Conservation (phyloP, 345 rosid species). For the Syzygium aromaticum region DNA sequence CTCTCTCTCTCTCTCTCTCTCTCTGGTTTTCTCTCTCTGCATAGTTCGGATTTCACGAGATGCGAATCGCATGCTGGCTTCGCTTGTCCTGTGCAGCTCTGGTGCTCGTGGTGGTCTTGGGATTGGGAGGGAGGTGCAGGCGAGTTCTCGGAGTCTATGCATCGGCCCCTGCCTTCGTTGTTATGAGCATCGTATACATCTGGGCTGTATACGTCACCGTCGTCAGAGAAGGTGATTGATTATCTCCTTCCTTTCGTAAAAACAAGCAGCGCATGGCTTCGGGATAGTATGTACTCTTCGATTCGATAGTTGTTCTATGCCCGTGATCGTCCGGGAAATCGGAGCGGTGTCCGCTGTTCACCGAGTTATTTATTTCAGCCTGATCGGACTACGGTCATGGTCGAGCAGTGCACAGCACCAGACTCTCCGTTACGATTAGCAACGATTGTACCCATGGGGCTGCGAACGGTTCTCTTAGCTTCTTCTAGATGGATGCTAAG, state of each 20-base stretch:
- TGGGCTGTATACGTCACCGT: slow-evolving; percentile 34
- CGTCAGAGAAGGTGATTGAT: slow-evolving; percentile 34
- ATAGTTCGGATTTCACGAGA: neutral
- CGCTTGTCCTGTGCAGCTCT: slow-evolving; percentile 17
- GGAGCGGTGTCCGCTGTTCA: neutral
- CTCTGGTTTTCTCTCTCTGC: too few relatives aligned
- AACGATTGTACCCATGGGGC: neutral
- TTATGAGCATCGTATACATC: slow-evolving; percentile 27
- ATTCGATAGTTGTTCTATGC: neutral
- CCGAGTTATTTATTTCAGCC: neutral
- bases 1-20: neutral
- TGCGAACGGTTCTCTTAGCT: neutral
- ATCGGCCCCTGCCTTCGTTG: slow-evolving; percentile 49
- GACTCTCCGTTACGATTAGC: neutral
- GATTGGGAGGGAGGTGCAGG: slow-evolving; percentile 33
- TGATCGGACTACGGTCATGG: neutral
- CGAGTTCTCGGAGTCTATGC: slow-evolving; percentile 31
- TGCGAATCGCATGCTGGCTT: neutral
- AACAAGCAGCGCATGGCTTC: neutral
- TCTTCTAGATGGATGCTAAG: neutral
- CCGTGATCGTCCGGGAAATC: neutral
- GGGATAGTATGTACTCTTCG: neutral
- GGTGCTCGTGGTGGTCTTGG: slow-evolving; percentile 23
- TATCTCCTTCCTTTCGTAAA: neutral
- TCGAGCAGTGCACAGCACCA: neutral